Conservation (phyloP, 441 rosid genomes). For the Aleurites moluccanus region DNA sequence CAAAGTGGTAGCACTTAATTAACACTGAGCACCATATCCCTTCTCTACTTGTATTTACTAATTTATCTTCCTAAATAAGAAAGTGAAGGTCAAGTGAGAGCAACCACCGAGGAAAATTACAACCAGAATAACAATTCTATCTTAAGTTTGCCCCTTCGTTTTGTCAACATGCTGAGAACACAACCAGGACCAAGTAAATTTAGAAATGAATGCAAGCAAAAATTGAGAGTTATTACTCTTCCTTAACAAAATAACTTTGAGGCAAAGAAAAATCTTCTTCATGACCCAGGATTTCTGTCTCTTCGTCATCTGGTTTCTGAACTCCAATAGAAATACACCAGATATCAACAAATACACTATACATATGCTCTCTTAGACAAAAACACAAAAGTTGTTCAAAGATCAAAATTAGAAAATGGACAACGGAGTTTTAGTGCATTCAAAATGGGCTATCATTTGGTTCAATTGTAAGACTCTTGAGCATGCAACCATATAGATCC, state of each 20-base stretch:
- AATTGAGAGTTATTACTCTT: slow-evolving; percentile 45
- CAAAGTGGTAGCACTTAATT: background rate
- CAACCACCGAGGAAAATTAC: background rate
- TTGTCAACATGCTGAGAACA: slow-evolving; percentile 11
- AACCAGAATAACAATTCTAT: background rate
- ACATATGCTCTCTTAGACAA: background rate
- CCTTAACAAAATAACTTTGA: slow-evolving; percentile 74
- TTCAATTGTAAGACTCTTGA: background rate
- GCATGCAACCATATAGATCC: background rate
- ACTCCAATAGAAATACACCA: slow-evolving; percentile 8
- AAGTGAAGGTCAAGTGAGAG: background rate
- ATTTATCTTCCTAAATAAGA: slow-evolving; percentile 1
- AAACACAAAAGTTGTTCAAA: background rate
- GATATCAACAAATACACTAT: background rate
- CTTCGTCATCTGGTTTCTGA: slow-evolving; percentile 94
- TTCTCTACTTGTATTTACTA: slow-evolving; percentile 16
- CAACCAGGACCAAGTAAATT: slow-evolving; percentile 19
- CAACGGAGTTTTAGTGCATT: background rate
- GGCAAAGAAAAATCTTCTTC: slow-evolving; percentile 94
- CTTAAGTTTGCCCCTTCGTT: slow-evolving; percentile 8
- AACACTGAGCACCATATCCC: background rate
- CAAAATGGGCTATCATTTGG: background rate
- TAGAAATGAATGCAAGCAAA: background rate
- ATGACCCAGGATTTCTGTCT: slow-evolving; percentile 65
- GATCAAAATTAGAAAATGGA: background rate